A percentile compares a stretch with the other conserved stretches of the same genome.
These are phyloP conservation scores for Epichloe elymi DNA, from an alignment of 2,329 filamentous ascomycete species.

Conservation along the genomic window DNA sequence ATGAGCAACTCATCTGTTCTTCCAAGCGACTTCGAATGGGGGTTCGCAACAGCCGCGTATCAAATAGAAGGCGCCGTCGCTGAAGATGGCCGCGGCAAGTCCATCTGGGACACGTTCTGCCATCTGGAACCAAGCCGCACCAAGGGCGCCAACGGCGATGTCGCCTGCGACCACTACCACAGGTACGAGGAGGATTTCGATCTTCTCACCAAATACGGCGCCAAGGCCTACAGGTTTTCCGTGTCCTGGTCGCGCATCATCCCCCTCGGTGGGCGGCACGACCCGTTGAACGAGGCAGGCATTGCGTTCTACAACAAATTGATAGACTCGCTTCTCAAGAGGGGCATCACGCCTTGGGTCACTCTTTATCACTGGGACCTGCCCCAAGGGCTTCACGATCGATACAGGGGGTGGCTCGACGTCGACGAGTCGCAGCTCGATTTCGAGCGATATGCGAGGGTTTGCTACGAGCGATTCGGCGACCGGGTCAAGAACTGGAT, in stretches of 20 bases:
- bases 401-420: constrained; percentile 23
- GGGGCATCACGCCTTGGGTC: constrained; percentile 46
- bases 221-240: constrained; percentile 50
- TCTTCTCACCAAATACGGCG: constrained; percentile 43
- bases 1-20: constrained; percentile 12
- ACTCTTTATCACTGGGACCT: constrained; percentile 55
- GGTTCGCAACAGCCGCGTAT: constrained; percentile 29
- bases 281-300: constrained; percentile 48
- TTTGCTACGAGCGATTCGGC: constrained; percentile 28
- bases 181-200: constrained; percentile 40
- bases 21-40: constrained; percentile 25
- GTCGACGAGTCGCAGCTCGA: constrained; percentile 19
- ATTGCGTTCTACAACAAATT: constrained; percentile 46
- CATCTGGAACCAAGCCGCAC: constrained; percentile 27
- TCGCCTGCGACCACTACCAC: constrained; percentile 32
- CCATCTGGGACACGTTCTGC: constrained; percentile 30
- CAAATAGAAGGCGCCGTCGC: constrained; percentile 32
- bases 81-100: constrained; percentile 26
- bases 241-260: constrained; percentile 52
- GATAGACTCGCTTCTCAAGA: constrained; percentile 42
- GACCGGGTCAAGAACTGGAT: constrained; percentile 26
- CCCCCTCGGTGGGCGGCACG: constrained; percentile 47
- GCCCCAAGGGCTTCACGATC: constrained; percentile 21
- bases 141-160: constrained; percentile 30
- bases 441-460: constrained; percentile 22